Percentiles rank a stretch among this genome's conserved stretches.
These are phyloP conservation scores for Cylindrotheca closterium DNA, from an alignment of 108 stramenopile species.

Conservation along the genomic window DNA sequence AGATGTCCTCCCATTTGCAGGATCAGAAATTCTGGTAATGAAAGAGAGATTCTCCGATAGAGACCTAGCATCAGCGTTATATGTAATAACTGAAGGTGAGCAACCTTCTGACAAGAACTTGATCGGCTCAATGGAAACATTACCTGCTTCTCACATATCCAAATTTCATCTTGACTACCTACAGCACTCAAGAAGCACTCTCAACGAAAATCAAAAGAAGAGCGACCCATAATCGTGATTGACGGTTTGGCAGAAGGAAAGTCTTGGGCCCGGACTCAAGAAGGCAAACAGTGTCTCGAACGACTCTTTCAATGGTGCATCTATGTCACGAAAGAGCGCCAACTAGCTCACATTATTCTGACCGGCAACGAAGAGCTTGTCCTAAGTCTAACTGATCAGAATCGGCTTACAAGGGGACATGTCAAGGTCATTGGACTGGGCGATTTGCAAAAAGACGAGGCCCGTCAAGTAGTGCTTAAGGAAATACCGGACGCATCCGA, in stretches of 20 bases:
- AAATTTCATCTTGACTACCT: too few relatives aligned
- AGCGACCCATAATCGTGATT: constrained; percentile 23
- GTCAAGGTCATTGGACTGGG: constrained; percentile 17
- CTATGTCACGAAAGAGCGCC: constrained; percentile 20
- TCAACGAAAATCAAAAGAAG: background rate
- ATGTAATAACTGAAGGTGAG: constrained; percentile 18
- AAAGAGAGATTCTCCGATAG: constrained; percentile 22
- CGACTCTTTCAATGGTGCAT: constrained; percentile 20
- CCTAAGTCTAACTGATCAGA: constrained; percentile 20
- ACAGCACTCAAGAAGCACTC: constrained; percentile 7
- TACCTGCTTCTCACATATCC: too few relatives aligned
- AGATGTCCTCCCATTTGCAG: constrained; percentile 23
- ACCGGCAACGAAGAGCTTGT: constrained; percentile 22
- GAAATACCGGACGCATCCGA: constrained; percentile 12
- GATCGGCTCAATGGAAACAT: too few relatives aligned
- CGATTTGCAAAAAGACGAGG: background rate
- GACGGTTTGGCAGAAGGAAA: constrained; percentile 22
- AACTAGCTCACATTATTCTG: constrained; percentile 20
- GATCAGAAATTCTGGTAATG: constrained; percentile 29
- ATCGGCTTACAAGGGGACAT: constrained; percentile 20
- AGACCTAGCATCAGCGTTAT: constrained; percentile 18
- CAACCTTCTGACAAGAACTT: too few relatives aligned
- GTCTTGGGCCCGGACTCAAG: constrained; percentile 6
- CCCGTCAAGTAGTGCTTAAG: background rate
- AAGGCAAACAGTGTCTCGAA: constrained; percentile 8